These are phyloP conservation scores for Rutstroemia sp. DNA, from an alignment of 2,329 filamentous ascomycete genomes.

Conservation along the genomic window DNA sequence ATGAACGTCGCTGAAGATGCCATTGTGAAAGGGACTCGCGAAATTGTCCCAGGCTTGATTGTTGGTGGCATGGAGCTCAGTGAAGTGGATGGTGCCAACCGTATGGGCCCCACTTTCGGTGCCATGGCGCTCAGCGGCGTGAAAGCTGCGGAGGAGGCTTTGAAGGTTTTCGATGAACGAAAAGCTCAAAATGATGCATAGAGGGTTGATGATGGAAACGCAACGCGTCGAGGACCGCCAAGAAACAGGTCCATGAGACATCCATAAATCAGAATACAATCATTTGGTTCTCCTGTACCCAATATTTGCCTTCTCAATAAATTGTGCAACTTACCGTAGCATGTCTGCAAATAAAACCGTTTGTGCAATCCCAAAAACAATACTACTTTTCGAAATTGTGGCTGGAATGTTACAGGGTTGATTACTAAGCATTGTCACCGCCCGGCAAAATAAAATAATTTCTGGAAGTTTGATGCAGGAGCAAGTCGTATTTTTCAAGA, in stretches of 20 bases:
- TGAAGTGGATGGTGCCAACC: slow-evolving; percentile 84
- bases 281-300: too few species aligned
- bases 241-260: not conserved
- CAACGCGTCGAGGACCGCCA: not conserved
- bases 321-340: too few species aligned
- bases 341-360: too few species aligned
- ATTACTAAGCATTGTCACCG: not conserved
- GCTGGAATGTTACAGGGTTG: not conserved
- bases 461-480: slow-evolving; percentile 5
- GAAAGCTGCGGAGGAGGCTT: slow-evolving; percentile 83
- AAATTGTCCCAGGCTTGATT: slow-evolving; percentile 80
- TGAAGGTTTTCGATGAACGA: slow-evolving; percentile 69
- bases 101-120: slow-evolving; percentile 80
- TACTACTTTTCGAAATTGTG: too few species aligned
- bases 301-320: too few species aligned
- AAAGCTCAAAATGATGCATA: slow-evolving; percentile 59
- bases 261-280: not conserved
- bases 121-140: slow-evolving; percentile 84
- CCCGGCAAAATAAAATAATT: slow-evolving; percentile 5
- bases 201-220: not conserved
- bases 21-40: slow-evolving; percentile 85
- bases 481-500: not conserved
- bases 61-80: slow-evolving; percentile 93
- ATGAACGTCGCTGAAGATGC: slow-evolving; percentile 90
- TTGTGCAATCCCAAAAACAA: too few species aligned